Percentiles rank a stretch among this genome's conserved stretches.
phyloP scores from a whole-genome alignment of 106 monocot genomes.

The Xerophyta viscosa region DNA sequence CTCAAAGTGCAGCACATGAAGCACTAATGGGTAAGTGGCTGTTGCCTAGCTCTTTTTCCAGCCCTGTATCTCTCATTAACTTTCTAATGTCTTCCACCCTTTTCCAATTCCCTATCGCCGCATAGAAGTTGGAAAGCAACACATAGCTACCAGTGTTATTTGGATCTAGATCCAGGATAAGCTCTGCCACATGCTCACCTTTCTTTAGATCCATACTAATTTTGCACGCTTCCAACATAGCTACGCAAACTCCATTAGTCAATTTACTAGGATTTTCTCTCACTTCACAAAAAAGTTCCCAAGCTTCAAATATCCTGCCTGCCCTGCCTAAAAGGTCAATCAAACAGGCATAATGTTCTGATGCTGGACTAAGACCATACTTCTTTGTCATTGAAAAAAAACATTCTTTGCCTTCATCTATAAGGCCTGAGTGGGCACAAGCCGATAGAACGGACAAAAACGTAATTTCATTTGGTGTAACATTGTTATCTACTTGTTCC shows the following conservation, averaged over 20 bases:
- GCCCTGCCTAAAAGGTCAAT: slow-evolving; percentile 39
- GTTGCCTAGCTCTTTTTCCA: slow-evolving; percentile 29
- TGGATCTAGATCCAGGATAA: slow-evolving; percentile 17
- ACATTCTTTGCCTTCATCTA: slow-evolving; percentile 19
- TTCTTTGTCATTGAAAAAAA: slow-evolving; percentile 28
- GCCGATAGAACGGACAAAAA: slow-evolving; percentile 39
- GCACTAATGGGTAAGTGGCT: slow-evolving; percentile 22
- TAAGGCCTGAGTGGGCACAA: slow-evolving; percentile 39
- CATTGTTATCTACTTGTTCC: slow-evolving; percentile 8
- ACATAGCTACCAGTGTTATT: slow-evolving; percentile 34
- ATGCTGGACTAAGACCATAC: slow-evolving; percentile 21
- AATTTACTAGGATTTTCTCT: neutral
- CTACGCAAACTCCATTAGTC: slow-evolving; percentile 24
- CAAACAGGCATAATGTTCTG: slow-evolving; percentile 50
- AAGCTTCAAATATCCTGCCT: slow-evolving; percentile 40
- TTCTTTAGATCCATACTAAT: slow-evolving; percentile 21
- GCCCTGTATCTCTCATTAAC: slow-evolving; percentile 19
- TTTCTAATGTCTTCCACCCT: slow-evolving; percentile 24
- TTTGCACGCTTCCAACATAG: slow-evolving; percentile 41
- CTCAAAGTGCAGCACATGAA: too few relatives aligned
- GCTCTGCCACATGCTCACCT: slow-evolving; percentile 20
- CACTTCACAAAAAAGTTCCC: slow-evolving; percentile 25
- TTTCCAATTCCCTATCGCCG: slow-evolving; percentile 31
- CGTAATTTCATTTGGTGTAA: slow-evolving; percentile 28
- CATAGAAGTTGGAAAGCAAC: slow-evolving; percentile 40